A percentile compares a stretch with the other conserved stretches of the same genome.
Conservation (phyloP, 2,329 filamentous ascomycete genomes). For the Pseudopyricularia javanii region DNA sequence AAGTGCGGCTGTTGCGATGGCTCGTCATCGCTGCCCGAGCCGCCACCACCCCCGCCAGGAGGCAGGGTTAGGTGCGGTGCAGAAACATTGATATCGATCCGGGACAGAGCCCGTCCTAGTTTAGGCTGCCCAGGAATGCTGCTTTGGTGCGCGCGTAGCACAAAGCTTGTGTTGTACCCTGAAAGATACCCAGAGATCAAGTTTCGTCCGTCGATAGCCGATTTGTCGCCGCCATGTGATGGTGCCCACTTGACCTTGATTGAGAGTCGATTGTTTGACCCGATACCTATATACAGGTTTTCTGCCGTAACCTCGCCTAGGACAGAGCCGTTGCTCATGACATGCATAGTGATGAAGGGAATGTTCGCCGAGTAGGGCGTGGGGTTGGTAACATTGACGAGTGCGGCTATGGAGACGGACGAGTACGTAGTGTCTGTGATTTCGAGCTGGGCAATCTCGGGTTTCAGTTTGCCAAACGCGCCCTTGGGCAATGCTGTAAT, state of each 20-base stretch:
- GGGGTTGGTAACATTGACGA: constrained; percentile 79
- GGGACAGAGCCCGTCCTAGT: constrained; percentile 61
- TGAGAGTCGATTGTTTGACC: constrained; percentile 58
- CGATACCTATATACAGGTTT: constrained; percentile 51
- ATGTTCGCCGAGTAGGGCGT: constrained; percentile 73
- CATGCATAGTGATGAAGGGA: constrained; percentile 67
- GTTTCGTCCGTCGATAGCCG: constrained; percentile 51
- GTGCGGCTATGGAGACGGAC: constrained; percentile 58
- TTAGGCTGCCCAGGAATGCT: constrained; percentile 64
- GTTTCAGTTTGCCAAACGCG: constrained; percentile 33
- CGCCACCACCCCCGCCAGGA: constrained; percentile 19
- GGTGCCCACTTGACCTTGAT: constrained; percentile 69
- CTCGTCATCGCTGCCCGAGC: not conserved
- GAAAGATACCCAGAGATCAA: constrained; percentile 80
- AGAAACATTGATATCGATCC: constrained; percentile 57
- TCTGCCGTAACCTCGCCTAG: constrained; percentile 63
- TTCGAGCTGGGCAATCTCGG: constrained; percentile 58
- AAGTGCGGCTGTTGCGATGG: constrained; percentile 32
- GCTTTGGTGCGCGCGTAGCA: constrained; percentile 55
- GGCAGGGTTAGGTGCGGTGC: constrained; percentile 56
- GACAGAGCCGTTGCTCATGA: constrained; percentile 60
- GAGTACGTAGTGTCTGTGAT: constrained; percentile 61
- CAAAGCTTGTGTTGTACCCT: constrained; percentile 72
- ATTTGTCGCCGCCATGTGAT: constrained; percentile 47
- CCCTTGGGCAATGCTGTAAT: constrained; percentile 45